Conservation (phyloP, 73 alveolate genomes). For the Diophrys appendiculata region DNA sequence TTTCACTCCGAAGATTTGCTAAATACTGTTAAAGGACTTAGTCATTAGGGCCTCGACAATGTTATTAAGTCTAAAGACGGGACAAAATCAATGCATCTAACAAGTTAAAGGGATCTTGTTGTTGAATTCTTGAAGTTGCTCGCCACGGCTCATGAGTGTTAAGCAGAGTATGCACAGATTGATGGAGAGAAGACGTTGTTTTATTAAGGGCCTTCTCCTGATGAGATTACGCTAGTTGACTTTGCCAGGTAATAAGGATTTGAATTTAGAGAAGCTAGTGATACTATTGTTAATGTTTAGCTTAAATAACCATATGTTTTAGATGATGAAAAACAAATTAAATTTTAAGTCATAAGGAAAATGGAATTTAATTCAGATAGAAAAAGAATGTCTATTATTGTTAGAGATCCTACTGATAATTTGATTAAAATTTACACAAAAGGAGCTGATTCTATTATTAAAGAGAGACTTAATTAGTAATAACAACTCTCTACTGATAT, state of each 20-base stretch:
- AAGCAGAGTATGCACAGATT: slow-evolving; percentile 69
- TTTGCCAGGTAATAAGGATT: slow-evolving; percentile 75
- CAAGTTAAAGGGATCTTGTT: slow-evolving; percentile 32
- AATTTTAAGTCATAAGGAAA: slow-evolving; percentile 64
- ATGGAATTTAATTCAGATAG: slow-evolving; percentile 75
- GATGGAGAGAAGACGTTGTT: slow-evolving; percentile 18
- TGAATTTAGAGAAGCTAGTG: slow-evolving; percentile 4
- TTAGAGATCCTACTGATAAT: slow-evolving; percentile 36
- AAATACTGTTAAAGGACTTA: too few species aligned
- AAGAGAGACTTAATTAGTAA: slow-evolving; percentile 13
- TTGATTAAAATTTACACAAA: slow-evolving; percentile 40
- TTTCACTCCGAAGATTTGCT: too few species aligned
- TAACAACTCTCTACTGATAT: neutral
- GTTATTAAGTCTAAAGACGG: slow-evolving; percentile 24
- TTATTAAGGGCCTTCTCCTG: slow-evolving; percentile 76
- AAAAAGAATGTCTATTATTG: slow-evolving; percentile 73
- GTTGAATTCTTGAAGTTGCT: slow-evolving; percentile 67
- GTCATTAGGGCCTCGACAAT: too few species aligned
- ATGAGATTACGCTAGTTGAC: slow-evolving; percentile 80
- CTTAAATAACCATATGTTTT: slow-evolving; percentile 18
- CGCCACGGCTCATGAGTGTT: slow-evolving; percentile 73
- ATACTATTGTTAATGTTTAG: neutral
- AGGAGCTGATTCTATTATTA: slow-evolving; percentile 78
- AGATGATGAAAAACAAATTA: slow-evolving; percentile 40
- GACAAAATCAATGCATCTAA: neutral